These are phyloP conservation scores for Neonothopanus nambi DNA, from an alignment of 1,284 basidiomycete genomes.

Conservation along the genomic window DNA sequence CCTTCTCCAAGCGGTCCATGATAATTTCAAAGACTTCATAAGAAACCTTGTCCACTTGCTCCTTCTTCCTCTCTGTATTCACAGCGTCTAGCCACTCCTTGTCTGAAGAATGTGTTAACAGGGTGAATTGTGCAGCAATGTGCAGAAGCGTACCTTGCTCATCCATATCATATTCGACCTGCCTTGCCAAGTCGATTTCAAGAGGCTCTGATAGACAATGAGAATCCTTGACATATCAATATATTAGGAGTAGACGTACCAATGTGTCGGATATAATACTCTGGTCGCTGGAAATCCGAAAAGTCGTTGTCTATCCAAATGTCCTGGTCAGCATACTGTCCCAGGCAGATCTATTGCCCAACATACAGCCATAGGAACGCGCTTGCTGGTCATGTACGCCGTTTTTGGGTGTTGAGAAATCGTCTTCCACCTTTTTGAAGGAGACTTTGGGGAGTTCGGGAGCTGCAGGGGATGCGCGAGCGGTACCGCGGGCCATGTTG, in stretches of 20 bases:
- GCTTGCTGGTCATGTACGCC: conserved; percentile 33
- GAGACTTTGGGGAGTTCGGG: conserved; percentile 13
- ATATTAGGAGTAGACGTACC: conserved; percentile 46
- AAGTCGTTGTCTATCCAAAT: conserved; percentile 51
- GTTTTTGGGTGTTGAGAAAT: conserved; percentile 13
- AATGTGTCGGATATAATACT: conserved; percentile 89
- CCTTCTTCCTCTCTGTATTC: conserved; percentile 82
- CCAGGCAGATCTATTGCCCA: neutral
- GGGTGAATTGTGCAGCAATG: conserved; percentile 4
- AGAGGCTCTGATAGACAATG: conserved; percentile 69
- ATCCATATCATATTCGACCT: conserved; percentile 99
- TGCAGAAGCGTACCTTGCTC: conserved; percentile 80
- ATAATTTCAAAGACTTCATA: conserved; percentile 95
- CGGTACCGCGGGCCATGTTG: conserved; percentile 12
- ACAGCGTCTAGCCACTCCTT: conserved; percentile 92
- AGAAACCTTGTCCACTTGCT: conserved; percentile 72
- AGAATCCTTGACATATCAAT: neutral
- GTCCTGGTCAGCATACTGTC: neutral
- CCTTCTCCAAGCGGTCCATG: conserved; percentile 97
- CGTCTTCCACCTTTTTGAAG: conserved; percentile 16
- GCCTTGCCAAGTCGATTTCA: conserved; percentile 87
- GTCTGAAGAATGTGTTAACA: conserved; percentile 49
- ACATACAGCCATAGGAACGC: conserved; percentile 34
- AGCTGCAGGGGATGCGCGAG: conserved; percentile 1
- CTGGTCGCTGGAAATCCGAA: conserved; percentile 73